Conservation (phyloP, 2,329 filamentous ascomycete species). For the Phialemoniopsis sp. region DNA sequence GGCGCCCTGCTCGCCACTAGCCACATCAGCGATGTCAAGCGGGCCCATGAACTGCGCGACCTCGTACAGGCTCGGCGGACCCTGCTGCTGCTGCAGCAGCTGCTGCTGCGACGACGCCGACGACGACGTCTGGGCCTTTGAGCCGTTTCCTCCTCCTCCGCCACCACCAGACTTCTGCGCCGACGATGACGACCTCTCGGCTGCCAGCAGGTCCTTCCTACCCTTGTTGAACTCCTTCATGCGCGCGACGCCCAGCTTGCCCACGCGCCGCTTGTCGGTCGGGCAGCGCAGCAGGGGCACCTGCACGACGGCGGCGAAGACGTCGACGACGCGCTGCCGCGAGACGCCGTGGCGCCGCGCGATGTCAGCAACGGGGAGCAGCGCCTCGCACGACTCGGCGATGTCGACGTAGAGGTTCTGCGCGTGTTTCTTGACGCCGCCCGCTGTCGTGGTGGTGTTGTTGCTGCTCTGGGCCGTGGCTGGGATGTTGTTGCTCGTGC, state of each 20-base stretch:
- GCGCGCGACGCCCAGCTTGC: constrained; percentile 32
- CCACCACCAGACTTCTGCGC: constrained; percentile 5
- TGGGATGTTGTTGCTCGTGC: constrained; percentile 2
- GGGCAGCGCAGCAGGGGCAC: constrained; percentile 41
- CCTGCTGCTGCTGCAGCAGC: not conserved
- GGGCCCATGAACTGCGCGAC: constrained; percentile 9
- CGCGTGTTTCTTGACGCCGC: constrained; percentile 26
- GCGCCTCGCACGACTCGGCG: constrained; percentile 40
- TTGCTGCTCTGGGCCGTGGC: constrained; percentile 10
- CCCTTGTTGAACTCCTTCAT: constrained; percentile 37
- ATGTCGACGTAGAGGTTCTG: constrained; percentile 40
- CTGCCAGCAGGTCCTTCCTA: constrained; percentile 28
- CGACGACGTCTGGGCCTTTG: constrained; percentile 2
- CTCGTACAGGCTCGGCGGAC: not conserved
- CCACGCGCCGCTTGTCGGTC: constrained; percentile 35
- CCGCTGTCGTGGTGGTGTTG: too few species aligned
- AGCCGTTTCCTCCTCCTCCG: not conserved
- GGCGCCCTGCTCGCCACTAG: too few species aligned
- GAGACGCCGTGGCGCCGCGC: constrained; percentile 37
- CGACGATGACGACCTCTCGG: constrained; percentile 7
- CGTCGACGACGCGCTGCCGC: constrained; percentile 38
- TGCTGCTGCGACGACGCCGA: constrained; percentile 1
- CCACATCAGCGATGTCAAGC: constrained; percentile 7
- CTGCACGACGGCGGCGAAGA: constrained; percentile 43
- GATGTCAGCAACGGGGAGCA: constrained; percentile 40